Base-by-base conservation (phyloP, 2,329 filamentous ascomycete species). In the Exophiala aquamarina region DNA sequence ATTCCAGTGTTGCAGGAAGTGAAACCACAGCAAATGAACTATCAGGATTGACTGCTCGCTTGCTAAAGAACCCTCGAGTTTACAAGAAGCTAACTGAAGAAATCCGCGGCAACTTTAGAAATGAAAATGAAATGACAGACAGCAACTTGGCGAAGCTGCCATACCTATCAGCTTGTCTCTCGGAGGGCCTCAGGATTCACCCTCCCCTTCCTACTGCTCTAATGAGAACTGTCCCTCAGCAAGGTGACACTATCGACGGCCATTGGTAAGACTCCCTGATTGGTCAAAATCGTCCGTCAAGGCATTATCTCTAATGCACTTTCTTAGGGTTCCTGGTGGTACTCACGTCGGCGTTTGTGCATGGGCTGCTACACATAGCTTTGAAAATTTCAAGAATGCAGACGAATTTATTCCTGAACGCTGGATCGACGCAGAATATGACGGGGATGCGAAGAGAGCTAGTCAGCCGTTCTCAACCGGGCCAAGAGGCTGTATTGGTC, bases 161-260 rank as follows among this genome's bases (percentile, higher is more conserved):
- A 1, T 77, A 75, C 49, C 59, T 77, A 2, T 62, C 64, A 4
- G 74, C 72, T 3, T 69, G 66, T 46, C 66, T 78, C 17, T 67
- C 76, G 33, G 74, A 78, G 54, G 59, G 67, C 0, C 60, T 77
- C 48, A 68, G 75, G 14, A 61, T 76, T 38, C 67, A 69, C 3
- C 72, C 75, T 2, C 66, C 72, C 0, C 68, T 70, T 1, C 61
- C 64, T 68, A 0, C 60, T 76, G 51, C 68, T 74, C 28, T 52
- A 8, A 44, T 15, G 3, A 35, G n/a, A 60, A 62, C 2, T 52
- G 31, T 44, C 3, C 47, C 33, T 20, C 11, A 44, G n/a, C 9
- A 13, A 4, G 41, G 41, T 4, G 15, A 18, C 8, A 31, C 44
- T 6, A 62, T 70, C 26, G 62, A 61, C 18, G 60, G 64, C 14